These are phyloP conservation scores for Candida easanensis DNA, from an alignment of 805 yeast species.

Conservation along the genomic window DNA sequence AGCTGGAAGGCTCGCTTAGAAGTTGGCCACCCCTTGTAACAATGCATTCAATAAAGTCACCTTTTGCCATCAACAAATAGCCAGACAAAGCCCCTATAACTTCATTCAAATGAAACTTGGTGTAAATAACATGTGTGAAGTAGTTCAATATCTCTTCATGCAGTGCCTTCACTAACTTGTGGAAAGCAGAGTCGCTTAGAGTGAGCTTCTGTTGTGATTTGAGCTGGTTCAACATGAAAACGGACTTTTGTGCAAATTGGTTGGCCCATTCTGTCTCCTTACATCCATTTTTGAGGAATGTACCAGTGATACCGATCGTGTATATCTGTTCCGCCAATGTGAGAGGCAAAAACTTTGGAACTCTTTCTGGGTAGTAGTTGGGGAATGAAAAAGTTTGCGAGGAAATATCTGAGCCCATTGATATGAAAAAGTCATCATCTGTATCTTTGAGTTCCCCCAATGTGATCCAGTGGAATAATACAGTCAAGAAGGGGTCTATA, in stretches of 20 bases:
- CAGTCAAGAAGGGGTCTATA: constrained; percentile 57
- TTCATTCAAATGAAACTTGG: constrained; percentile 44
- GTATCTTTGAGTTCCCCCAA: constrained; percentile 59
- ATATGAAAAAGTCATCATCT: constrained; percentile 53
- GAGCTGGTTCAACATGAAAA: constrained; percentile 30
- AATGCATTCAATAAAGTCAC: constrained; percentile 77
- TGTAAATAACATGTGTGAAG: constrained; percentile 47
- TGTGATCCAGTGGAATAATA: constrained; percentile 64
- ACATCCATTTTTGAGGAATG: constrained; percentile 63
- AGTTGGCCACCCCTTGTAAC: constrained; percentile 50
- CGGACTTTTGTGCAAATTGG: constrained; percentile 20
- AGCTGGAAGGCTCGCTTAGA: constrained; percentile 59
- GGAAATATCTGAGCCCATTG: background rate
- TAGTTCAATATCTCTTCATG: constrained; percentile 52
- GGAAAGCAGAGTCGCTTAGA: constrained; percentile 23
- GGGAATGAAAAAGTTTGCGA: background rate
- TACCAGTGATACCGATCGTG: constrained; percentile 70
- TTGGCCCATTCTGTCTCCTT: constrained; percentile 65
- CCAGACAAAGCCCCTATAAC: constrained; percentile 64
- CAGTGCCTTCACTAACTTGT: constrained; percentile 38
- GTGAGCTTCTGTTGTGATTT: constrained; percentile 1
- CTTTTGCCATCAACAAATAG: constrained; percentile 66
- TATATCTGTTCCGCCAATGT: constrained; percentile 44
- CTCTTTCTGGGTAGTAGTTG: constrained; percentile 26
- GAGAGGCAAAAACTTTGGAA: constrained; percentile 44